Evolutionary conservation across 2,329 filamentous ascomycete genomes (phyloP).

Genomic region (Lomentospora prolificans): DNA sequence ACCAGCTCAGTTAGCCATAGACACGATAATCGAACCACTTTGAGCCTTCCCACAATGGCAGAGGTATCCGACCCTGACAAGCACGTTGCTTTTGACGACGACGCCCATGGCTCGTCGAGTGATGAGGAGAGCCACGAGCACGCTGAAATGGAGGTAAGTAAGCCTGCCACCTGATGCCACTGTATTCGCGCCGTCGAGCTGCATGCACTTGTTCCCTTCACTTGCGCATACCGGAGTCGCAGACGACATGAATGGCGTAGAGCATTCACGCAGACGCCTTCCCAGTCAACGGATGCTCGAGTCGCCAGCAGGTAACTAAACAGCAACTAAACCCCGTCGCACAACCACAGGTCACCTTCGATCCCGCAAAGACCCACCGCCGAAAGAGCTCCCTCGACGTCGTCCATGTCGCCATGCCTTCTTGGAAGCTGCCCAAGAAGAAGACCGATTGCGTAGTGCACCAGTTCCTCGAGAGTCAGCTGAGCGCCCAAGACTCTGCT

Average conservation of each 20-base stretch:
- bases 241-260: too few species aligned
- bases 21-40: too few species aligned
- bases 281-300: too few species aligned
- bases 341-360: slow-evolving; percentile 58
- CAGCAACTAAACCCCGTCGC: too few species aligned
- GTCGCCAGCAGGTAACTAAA: too few species aligned
- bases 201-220: too few species aligned
- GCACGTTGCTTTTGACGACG: background rate
- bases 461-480: slow-evolving; percentile 51
- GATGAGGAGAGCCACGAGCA: slow-evolving; percentile 7
- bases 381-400: slow-evolving; percentile 55
- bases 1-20: too few species aligned
- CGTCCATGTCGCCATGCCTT: slow-evolving; percentile 11
- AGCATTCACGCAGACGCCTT: too few species aligned
- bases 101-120: background rate
- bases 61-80: background rate
- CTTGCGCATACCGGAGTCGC: too few species aligned
- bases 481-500: slow-evolving; percentile 21
- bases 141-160: slow-evolving; percentile 9
- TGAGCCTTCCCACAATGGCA: background rate
- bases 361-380: slow-evolving; percentile 48
- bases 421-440: slow-evolving; percentile 21
- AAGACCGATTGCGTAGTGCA: slow-evolving; percentile 56
- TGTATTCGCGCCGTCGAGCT: too few species aligned
- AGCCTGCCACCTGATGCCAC: background rate